These are phyloP conservation scores for Pinus tabuliformis DNA, from an alignment of 75 land plant species.

Conservation along the genomic window DNA sequence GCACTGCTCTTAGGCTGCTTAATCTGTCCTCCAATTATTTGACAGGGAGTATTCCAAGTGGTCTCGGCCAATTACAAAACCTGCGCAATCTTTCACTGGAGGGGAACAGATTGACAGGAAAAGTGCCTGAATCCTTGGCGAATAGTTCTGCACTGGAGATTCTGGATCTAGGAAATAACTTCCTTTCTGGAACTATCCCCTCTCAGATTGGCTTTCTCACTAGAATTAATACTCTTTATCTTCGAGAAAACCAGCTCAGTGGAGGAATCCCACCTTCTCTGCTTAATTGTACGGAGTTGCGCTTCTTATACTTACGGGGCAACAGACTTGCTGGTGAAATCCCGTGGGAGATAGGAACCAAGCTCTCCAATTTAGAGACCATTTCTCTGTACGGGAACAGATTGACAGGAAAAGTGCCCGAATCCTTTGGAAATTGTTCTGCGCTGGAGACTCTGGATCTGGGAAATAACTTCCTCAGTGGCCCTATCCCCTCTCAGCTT, in stretches of 20 bases:
- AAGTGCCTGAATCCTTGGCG: slow-evolving; percentile 14
- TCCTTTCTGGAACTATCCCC: slow-evolving; percentile 19
- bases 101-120: slow-evolving; percentile 13
- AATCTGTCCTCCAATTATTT: slow-evolving; percentile 9
- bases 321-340: not conserved
- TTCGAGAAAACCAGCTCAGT: slow-evolving; percentile 17
- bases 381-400: not conserved
- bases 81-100: slow-evolving; percentile 10
- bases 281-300: not conserved
- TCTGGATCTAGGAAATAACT: slow-evolving; percentile 18
- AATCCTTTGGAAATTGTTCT: not conserved
- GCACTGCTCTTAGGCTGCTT: slow-evolving; percentile 14
- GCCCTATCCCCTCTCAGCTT: too few species aligned
- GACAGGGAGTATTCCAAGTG: slow-evolving; percentile 13
- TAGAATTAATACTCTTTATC: slow-evolving; percentile 10
- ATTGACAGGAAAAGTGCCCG: not conserved
- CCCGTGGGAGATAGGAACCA: not conserved
- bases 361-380: not conserved
- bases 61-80: slow-evolving; percentile 7
- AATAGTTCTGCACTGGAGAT: slow-evolving; percentile 8
- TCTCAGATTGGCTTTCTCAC: slow-evolving; percentile 10
- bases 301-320: too few species aligned
- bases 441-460: too few species aligned
- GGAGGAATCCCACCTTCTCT: not conserved
- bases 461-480: too few species aligned